Percentiles rank a stretch among this genome's conserved stretches.
Conservation (phyloP, 1,139 yeast genomes). For the Saccharomycopsis hybrid region DNA sequence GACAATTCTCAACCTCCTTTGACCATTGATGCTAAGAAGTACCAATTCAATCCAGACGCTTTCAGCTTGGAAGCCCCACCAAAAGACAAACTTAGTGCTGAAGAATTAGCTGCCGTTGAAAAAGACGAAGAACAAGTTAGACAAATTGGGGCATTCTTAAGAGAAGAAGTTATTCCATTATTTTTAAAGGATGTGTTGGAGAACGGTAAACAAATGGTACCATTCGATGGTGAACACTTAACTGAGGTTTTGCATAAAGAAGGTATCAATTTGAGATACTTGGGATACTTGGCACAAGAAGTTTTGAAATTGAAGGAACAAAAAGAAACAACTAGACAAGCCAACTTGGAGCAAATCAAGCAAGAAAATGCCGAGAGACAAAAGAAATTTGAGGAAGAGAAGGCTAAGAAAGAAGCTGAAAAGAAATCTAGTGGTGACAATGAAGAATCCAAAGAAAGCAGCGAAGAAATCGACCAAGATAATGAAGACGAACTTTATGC, state of each 20-base stretch:
- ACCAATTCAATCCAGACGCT: conserved; percentile 75
- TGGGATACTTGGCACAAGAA: conserved; percentile 53
- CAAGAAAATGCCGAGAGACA: conserved; percentile 21
- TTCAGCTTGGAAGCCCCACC: conserved; percentile 37
- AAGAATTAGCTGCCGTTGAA: conserved; percentile 30
- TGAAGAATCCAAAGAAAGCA: conserved; percentile 33
- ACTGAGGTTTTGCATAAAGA: conserved; percentile 60
- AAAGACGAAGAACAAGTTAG: conserved; percentile 60
- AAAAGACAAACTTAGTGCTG: conserved; percentile 38
- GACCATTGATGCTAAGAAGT: conserved; percentile 50
- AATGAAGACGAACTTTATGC: conserved; percentile 24
- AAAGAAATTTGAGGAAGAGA: conserved; percentile 31
- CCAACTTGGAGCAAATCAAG: conserved; percentile 28
- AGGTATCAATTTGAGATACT: conserved; percentile 87
- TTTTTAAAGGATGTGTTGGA: conserved; percentile 51
- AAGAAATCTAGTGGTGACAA: conserved; percentile 36
- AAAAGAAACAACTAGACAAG: conserved; percentile 21
- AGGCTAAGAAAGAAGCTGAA: conserved; percentile 32
- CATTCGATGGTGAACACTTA: conserved; percentile 77
- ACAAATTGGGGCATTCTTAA: conserved; percentile 60
- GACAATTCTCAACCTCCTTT: conserved; percentile 49
- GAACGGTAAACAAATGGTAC: conserved; percentile 47
- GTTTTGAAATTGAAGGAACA: conserved; percentile 23
- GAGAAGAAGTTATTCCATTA: conserved; percentile 53
- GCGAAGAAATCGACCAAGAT: too few species aligned